Evolutionary conservation across 1,284 basidiomycete genomes (phyloP).

Genomic region (Gastroboletus turbinatus): DNA sequence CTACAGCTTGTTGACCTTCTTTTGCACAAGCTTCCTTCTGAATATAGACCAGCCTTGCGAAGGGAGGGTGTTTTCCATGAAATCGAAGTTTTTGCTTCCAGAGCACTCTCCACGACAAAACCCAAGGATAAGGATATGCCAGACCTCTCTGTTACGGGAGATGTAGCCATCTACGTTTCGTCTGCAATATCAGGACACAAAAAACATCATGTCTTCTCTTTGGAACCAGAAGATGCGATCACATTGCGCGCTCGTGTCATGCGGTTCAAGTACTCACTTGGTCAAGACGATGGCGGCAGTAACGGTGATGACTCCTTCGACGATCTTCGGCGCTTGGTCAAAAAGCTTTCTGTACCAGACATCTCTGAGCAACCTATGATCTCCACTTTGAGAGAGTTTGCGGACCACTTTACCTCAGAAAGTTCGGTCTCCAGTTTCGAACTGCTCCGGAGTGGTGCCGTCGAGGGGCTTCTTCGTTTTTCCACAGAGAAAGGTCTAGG

Average conservation of each 20-base stretch:
- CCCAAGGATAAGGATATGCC: conserved; percentile 50
- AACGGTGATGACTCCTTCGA: conserved; percentile 67
- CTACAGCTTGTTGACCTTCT: conserved; percentile 91
- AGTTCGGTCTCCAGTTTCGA: conserved; percentile 94
- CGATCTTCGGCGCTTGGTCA: conserved; percentile 64
- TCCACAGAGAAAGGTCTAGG: conserved; percentile 60
- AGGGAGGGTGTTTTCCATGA: conserved; percentile 95
- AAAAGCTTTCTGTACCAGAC: conserved; percentile 52
- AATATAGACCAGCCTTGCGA: conserved; percentile 86
- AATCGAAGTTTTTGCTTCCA: conserved; percentile 72
- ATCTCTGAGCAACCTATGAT: conserved; percentile 67
- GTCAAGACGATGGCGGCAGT: conserved; percentile 56
- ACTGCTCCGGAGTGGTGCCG: conserved; percentile 88
- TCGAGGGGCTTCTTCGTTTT: conserved; percentile 85
- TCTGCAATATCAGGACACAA: conserved; percentile 61
- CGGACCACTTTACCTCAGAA: conserved; percentile 77
- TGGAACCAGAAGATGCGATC: conserved; percentile 86
- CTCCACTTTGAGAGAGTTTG: conserved; percentile 69
- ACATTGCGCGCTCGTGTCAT: conserved; percentile 87
- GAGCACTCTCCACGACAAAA: conserved; percentile 57
- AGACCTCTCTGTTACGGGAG: conserved; percentile 40
- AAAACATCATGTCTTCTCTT: conserved; percentile 59
- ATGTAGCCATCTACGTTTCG: conserved; percentile 34
- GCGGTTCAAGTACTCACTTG: conserved; percentile 72
- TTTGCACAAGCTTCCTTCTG: conserved; percentile 74